phyloP scores from a whole-genome alignment of 768 basidiomycete species.

The Galerina sulciceps region DNA sequence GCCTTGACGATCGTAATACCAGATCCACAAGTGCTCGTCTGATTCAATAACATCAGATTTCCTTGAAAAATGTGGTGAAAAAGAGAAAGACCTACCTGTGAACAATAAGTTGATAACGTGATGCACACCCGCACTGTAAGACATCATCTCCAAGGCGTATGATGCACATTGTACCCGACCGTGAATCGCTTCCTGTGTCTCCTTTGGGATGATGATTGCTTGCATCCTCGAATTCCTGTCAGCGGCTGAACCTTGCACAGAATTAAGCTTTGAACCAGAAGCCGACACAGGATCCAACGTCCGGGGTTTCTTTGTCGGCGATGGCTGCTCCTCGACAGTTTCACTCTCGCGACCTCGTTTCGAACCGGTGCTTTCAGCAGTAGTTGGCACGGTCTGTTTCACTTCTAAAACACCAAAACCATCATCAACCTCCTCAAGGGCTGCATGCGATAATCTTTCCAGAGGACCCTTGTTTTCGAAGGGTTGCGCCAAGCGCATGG shows the following conservation, averaged over 20 bases:
- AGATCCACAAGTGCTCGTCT: conserved; percentile 28
- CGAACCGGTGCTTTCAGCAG: not conserved
- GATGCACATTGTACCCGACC: conserved; percentile 7
- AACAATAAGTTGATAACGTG: conserved; percentile 15
- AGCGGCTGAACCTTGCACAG: not conserved
- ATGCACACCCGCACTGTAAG: conserved; percentile 8
- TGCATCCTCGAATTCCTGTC: not conserved
- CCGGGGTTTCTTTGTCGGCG: not conserved
- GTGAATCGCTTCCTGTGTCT: not conserved
- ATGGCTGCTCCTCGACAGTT: not conserved
- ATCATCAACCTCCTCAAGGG: too few species aligned
- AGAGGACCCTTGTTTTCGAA: not conserved
- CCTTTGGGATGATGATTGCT: not conserved
- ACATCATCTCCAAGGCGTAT: conserved; percentile 15
- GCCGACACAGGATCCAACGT: not conserved
- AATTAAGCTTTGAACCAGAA: not conserved
- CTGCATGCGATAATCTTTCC: not conserved
- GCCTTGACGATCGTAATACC: conserved; percentile 29
- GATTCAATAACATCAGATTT: not conserved
- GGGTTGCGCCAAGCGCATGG: not conserved
- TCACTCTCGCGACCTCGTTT: not conserved
- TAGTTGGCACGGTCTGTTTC: not conserved
- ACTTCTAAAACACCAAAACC: too few species aligned
- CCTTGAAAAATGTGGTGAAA: not conserved
- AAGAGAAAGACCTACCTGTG: conserved; percentile 8